phyloP scores from a whole-genome alignment of 805 yeast genomes.

The Pachysolen tannophilus region DNA sequence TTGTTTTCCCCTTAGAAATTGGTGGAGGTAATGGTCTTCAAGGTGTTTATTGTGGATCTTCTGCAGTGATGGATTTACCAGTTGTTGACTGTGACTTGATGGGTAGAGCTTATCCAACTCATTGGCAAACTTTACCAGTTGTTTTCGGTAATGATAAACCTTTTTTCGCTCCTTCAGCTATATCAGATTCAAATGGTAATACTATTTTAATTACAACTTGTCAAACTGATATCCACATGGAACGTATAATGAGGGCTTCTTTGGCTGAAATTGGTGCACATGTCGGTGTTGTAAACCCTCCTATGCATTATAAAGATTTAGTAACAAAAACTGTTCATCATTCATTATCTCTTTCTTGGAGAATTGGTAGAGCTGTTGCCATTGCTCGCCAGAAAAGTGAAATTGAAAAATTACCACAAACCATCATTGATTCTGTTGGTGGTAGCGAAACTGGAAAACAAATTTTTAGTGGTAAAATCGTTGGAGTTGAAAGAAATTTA shows the following conservation, averaged over 20 bases:
- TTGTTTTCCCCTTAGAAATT: constrained; percentile 24
- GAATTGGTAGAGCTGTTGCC: constrained; percentile 36
- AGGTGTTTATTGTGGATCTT: constrained; percentile 17
- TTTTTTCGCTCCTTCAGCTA: constrained; percentile 20
- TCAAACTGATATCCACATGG: constrained; percentile 24
- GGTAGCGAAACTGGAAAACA: constrained; percentile 23
- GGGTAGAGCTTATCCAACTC: constrained; percentile 33
- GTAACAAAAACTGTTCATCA: constrained; percentile 15
- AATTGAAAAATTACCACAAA: constrained; percentile 24
- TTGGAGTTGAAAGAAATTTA: constrained; percentile 32
- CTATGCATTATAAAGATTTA: constrained; percentile 19
- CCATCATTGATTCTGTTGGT: constrained; percentile 29
- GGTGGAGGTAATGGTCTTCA: constrained; percentile 28
- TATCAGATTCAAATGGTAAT: constrained; percentile 22
- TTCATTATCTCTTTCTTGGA: constrained; percentile 37
- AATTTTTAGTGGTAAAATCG: constrained; percentile 33
- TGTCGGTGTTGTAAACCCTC: constrained; percentile 27
- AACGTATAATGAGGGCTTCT: constrained; percentile 31
- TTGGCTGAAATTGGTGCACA: constrained; percentile 34
- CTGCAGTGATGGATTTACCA: constrained; percentile 20
- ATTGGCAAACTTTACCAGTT: constrained; percentile 25
- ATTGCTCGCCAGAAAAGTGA: constrained; percentile 28
- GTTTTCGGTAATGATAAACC: constrained; percentile 14
- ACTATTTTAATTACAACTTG: constrained; percentile 15
- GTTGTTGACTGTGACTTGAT: constrained; percentile 29